These are phyloP conservation scores for Trebouxia sp. DNA, from an alignment of 139 green algal species.

Conservation along the genomic window DNA sequence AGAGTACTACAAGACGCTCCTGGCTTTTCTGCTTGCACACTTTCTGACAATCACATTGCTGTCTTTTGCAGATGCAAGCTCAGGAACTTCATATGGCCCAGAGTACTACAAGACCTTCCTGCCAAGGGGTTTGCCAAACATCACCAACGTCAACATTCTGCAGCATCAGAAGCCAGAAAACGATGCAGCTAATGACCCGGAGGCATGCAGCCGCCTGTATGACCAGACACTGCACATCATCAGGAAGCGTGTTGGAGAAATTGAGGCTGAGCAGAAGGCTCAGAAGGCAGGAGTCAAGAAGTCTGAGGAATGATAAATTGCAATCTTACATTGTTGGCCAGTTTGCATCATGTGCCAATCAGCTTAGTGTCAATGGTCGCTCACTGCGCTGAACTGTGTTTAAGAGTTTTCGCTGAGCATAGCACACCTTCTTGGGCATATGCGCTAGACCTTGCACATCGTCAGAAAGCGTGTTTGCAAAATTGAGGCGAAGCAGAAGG, in stretches of 20 bases:
- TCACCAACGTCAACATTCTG: slow-evolving; percentile 16
- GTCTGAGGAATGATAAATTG: background rate
- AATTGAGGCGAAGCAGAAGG: too few relatives aligned
- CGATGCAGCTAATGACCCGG: slow-evolving; percentile 8
- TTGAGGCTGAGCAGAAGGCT: slow-evolving; percentile 15
- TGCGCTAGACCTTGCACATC: too few relatives aligned
- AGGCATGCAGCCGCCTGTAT: slow-evolving; percentile 11
- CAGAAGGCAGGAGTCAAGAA: background rate
- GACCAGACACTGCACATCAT: slow-evolving; percentile 7
- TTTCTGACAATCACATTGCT: too few relatives aligned
- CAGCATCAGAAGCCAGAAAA: slow-evolving; percentile 16
- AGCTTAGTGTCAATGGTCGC: background rate
- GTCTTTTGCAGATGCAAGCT: slow-evolving; percentile 20
- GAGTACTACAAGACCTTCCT: slow-evolving; percentile 20
- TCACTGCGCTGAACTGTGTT: too few relatives aligned
- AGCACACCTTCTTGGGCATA: too few relatives aligned
- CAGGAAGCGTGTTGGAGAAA: slow-evolving; percentile 11
- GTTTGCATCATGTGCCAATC: background rate
- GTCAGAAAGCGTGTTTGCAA: too few relatives aligned
- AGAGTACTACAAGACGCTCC: too few relatives aligned
- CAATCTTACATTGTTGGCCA: too few relatives aligned
- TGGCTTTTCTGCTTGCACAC: too few relatives aligned
- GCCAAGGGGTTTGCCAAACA: background rate
- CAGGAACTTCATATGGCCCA: background rate
- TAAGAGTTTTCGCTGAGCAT: too few relatives aligned